These are phyloP conservation scores for Cyamopsis tetragonoloba DNA, from an alignment of 306 rosid genomes.

Conservation along the genomic window DNA sequence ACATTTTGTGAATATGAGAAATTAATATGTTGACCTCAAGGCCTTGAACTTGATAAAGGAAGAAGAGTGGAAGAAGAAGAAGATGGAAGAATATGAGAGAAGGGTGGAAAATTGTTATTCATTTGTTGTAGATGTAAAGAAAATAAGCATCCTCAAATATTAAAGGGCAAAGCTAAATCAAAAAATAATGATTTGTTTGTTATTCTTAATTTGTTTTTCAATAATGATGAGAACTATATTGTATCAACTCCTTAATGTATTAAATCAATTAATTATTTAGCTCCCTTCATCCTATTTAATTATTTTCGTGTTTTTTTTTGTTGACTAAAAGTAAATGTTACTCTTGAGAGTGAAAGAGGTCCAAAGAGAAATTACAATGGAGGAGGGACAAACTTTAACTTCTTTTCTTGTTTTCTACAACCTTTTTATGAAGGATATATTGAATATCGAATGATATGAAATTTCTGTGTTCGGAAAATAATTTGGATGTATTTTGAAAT, in stretches of 20 bases:
- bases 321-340: too few species aligned
- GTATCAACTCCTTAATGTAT: neutral
- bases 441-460: too few species aligned
- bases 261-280: neutral
- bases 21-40: neutral
- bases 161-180: neutral
- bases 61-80: neutral
- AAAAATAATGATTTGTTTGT: conserved; percentile 6
- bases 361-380: too few species aligned
- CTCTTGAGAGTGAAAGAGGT: too few species aligned
- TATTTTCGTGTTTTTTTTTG: neutral
- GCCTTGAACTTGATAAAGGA: too few species aligned
- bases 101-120: neutral
- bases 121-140: conserved; percentile 23
- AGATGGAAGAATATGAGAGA: neutral
- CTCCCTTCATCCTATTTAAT: neutral
- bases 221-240: conserved; percentile 1
- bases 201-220: neutral
- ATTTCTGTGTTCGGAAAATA: too few species aligned
- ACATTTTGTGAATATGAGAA: conserved; percentile 1
- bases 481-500: too few species aligned
- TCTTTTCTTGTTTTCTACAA: too few species aligned
- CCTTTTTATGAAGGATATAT: too few species aligned
- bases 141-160: conserved; percentile 12
- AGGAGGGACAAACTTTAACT: too few species aligned